A percentile compares a stretch with the other conserved stretches of the same genome.
Evolutionary conservation across 2,329 filamentous ascomycete species (phyloP).

Genomic region (Knoxdaviesia capensis): DNA sequence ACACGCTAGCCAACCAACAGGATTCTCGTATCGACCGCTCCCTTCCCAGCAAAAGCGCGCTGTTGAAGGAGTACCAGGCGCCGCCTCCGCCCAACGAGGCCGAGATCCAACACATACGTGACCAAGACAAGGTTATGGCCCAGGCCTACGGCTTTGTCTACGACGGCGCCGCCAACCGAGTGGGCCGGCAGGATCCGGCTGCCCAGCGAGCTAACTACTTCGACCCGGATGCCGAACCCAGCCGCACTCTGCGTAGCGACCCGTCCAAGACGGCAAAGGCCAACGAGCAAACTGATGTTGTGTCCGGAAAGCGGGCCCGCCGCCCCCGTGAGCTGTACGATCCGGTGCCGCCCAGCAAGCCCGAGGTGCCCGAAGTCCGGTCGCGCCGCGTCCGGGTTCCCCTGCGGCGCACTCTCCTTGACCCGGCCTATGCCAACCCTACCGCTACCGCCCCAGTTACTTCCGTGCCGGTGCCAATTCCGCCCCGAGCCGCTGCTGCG

Average conservation of each 20-base stretch:
- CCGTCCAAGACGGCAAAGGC: slow-evolving; percentile 37
- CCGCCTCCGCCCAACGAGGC: slow-evolving; percentile 15
- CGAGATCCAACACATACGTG: slow-evolving; percentile 25
- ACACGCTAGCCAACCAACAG: not conserved
- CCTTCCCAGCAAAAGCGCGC: no score
- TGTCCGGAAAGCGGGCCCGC: slow-evolving; percentile 31
- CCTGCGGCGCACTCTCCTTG: no score
- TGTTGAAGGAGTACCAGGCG: slow-evolving; percentile 26
- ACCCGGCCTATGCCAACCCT: no score
- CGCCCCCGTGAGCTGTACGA: slow-evolving; percentile 30
- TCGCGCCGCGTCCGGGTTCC: no score
- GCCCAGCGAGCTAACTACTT: slow-evolving; percentile 18
- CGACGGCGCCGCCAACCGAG: slow-evolving; percentile 33
- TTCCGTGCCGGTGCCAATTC: no score
- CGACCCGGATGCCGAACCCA: slow-evolving; percentile 18
- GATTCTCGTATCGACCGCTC: slow-evolving; percentile 13
- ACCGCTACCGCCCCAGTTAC: no score
- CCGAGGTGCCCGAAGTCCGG: no score
- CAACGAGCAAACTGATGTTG: slow-evolving; percentile 29
- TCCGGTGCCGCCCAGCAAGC: slow-evolving; percentile 13
- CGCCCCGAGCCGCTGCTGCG: no score
- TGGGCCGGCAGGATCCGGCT: slow-evolving; percentile 37
- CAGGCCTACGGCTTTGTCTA: slow-evolving; percentile 41
- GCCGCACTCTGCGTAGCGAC: slow-evolving; percentile 34
- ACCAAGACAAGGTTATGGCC: slow-evolving; percentile 38